Percentiles rank a stretch among this genome's conserved stretches.
Evolutionary conservation across 1,284 basidiomycete genomes (phyloP).

Genomic region (Rhodotorula sp.): DNA sequence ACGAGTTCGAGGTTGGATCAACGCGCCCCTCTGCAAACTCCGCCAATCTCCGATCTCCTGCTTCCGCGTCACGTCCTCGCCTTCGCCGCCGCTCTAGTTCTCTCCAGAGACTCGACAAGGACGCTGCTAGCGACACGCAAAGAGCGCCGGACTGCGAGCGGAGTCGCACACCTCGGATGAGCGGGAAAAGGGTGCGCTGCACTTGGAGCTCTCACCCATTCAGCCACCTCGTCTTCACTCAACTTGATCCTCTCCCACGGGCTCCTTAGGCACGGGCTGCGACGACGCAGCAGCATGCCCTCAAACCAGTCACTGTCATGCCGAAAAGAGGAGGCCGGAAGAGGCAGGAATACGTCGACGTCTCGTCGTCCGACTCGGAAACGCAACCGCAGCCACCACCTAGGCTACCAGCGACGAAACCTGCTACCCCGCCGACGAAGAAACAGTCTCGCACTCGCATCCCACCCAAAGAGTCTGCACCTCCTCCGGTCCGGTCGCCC

Average conservation of each 20-base stretch:
- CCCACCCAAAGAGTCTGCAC: background rate
- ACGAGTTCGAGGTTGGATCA: background rate
- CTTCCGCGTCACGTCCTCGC: too few relatives aligned
- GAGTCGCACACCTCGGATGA: too few relatives aligned
- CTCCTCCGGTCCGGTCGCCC: background rate
- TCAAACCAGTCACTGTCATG: background rate
- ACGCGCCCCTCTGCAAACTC: too few relatives aligned
- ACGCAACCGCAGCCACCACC: too few relatives aligned
- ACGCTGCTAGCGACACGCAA: too few relatives aligned
- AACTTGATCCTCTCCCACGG: background rate
- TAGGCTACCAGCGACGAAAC: background rate
- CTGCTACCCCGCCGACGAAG: background rate
- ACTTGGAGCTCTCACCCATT: too few relatives aligned
- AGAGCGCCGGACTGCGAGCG: too few relatives aligned
- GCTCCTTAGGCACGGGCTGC: too few relatives aligned
- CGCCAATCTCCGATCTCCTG: too few relatives aligned
- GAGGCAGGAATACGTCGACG: background rate
- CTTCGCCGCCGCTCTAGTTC: too few relatives aligned
- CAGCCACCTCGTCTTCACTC: background rate
- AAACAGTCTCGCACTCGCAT: background rate
- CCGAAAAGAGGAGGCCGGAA: background rate
- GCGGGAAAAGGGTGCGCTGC: too few relatives aligned
- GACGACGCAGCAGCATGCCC: background rate
- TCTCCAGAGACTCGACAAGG: too few relatives aligned
- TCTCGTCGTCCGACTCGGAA: background rate